Conservation (phyloP, 306 rosid species). For the Medicago arabica region DNA sequence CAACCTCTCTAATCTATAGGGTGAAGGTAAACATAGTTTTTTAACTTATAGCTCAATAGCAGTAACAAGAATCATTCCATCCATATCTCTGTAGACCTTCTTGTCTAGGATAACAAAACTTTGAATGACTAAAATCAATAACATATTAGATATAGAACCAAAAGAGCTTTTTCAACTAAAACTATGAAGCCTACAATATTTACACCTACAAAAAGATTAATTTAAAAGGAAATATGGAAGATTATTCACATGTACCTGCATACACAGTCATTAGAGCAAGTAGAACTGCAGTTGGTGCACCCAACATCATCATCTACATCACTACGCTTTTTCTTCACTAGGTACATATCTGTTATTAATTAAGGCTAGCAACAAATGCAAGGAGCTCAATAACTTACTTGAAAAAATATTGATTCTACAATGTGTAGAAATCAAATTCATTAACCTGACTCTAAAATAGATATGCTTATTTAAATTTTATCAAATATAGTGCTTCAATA, state of each 20-base stretch:
- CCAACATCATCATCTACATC: conserved; percentile 72
- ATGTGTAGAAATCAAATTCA: conserved; percentile 26
- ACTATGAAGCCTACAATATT: conserved; percentile 19
- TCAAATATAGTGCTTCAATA: conserved; percentile 29
- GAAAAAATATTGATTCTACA: conserved; percentile 1
- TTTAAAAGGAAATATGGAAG: conserved; percentile 24
- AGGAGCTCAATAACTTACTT: conserved; percentile 27
- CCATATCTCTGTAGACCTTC: conserved; percentile 9
- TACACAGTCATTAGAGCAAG: conserved; percentile 77
- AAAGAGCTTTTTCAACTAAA: conserved; percentile 1
- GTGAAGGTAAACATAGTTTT: background rate
- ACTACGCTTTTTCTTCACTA: conserved; percentile 86
- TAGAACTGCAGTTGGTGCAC: conserved; percentile 67
- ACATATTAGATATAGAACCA: conserved; percentile 2
- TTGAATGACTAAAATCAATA: conserved; percentile 10
- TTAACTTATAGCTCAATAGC: conserved; percentile 20
- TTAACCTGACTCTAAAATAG: conserved; percentile 32
- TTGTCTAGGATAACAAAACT: conserved; percentile 3
- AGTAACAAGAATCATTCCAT: conserved; percentile 20
- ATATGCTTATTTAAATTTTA: conserved; percentile 15
- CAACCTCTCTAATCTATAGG: background rate
- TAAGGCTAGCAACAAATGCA: conserved; percentile 52
- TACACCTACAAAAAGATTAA: conserved; percentile 1
- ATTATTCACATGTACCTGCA: conserved; percentile 71
- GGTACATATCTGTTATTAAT: conserved; percentile 68